Conservation (phyloP, 345 rosid species). For the rapeseed (Brassica napus) region Da-Ae NC_063449.1:21152001-21152500, state of each 20-base stretch:
- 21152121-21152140: constrained; percentile 58
- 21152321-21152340: too few species aligned
- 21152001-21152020: constrained; percentile 56
- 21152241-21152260: constrained; percentile 5
- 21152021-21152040: constrained; percentile 88
- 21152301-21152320: too few species aligned
- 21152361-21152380: too few species aligned
- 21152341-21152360: too few species aligned
- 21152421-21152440: too few species aligned
- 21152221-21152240: not conserved
- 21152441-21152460: too few species aligned
- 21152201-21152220: constrained; percentile 6
- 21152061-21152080: constrained; percentile 79
- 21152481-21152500: too few species aligned
- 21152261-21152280: too few species aligned
- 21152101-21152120: constrained; percentile 54
- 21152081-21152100: constrained; percentile 89
- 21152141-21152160: constrained; percentile 72
- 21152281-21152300: too few species aligned
- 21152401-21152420: too few species aligned
- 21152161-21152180: constrained; percentile 41
- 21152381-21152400: too few species aligned
- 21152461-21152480: too few species aligned
- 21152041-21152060: constrained; percentile 92
- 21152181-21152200: constrained; percentile 1